Conservation (phyloP, 176 grass and related monocot genomes). For the barley (Hordeum vulgare) region MorexV3_pseudomolecules_assembly NC_058519.1:11374317-11374816, state of each 20-base stretch:
- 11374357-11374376: no score
- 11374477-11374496: not conserved
- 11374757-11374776: not conserved
- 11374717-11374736: not conserved
- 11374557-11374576: not conserved
- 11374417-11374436: no score
- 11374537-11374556: not conserved
- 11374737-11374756: not conserved
- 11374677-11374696: constrained; percentile 1
- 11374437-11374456: not conserved
- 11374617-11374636: not conserved
- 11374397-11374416: no score
- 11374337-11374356: no score
- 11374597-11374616: not conserved
- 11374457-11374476: not conserved
- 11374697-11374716: not conserved
- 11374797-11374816: not conserved
- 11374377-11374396: no score
- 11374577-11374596: not conserved
- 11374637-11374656: not conserved
- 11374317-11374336: no score
- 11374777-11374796: not conserved
- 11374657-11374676: not conserved
- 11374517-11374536: not conserved
- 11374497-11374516: not conserved